A percentile compares a stretch with the other conserved stretches of the same genome.
Conservation (phyloP, 228 moss, liverwort and hornwort genomes). For the Sphagnum fallax region DNA sequence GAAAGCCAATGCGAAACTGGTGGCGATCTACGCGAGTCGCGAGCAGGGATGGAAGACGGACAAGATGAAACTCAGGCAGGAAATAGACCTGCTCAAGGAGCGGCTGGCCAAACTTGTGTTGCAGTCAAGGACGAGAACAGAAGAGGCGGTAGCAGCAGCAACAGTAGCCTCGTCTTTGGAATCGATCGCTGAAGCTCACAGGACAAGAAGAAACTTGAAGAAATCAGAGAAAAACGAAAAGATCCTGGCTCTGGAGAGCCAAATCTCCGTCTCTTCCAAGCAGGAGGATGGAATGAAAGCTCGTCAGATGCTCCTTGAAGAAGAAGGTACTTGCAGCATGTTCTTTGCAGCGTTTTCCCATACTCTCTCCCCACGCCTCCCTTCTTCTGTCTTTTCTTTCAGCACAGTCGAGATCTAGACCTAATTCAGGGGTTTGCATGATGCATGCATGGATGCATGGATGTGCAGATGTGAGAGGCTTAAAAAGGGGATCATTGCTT, state of each 20-base stretch:
- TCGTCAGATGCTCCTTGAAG: not conserved
- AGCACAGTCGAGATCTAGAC: not conserved
- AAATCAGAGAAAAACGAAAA: not conserved
- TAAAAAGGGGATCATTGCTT: slow-evolving; percentile 2
- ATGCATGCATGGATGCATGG: not conserved
- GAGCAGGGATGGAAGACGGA: slow-evolving; percentile 13
- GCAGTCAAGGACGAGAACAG: not conserved
- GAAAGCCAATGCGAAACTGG: slow-evolving; percentile 11
- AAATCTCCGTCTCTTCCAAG: not conserved
- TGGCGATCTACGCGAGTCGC: slow-evolving; percentile 10
- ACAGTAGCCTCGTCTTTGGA: not conserved
- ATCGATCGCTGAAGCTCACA: slow-evolving; percentile 1
- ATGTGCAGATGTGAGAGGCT: not conserved
- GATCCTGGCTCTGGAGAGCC: not conserved
- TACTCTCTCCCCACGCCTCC: too few species aligned
- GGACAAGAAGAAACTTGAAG: not conserved
- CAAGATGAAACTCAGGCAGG: slow-evolving; percentile 8
- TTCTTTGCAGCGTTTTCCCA: not conserved
- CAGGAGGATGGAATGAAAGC: not conserved
- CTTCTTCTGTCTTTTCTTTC: not conserved
- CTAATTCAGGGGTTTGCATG: not conserved
- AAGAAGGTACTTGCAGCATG: not conserved
- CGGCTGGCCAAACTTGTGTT: slow-evolving; percentile 2
- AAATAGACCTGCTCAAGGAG: slow-evolving; percentile 8
- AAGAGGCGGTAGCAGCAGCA: not conserved